Base-by-base conservation (phyloP, 805 yeast genomes). In the Starmerella kuoi region DNA sequence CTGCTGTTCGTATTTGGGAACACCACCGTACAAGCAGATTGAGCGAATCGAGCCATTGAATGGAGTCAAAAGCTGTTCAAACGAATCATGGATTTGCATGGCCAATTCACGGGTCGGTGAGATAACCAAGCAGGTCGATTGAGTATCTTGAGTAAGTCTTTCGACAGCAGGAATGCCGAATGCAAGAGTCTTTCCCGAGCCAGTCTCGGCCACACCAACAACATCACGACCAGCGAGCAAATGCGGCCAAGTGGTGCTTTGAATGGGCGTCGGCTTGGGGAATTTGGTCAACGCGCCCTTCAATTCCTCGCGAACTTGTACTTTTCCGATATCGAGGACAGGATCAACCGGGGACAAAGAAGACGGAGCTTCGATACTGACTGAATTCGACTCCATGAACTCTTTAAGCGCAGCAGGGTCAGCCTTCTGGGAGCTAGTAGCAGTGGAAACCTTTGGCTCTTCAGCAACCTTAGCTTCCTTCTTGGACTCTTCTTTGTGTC, bases 81-180 rank as follows among this genome's bases (percentile, higher is more conserved):
- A 91, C 64, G 91, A 97, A 47, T 88, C 74, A 3, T 96, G 97
- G 49, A 77, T 91, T 65, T 91, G 99, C 49, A 88, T 74, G 2
- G 98, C 98, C 56, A 91, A 73, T 64, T 91, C 99, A 70, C 99
- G 79, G 8, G 99, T 91, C 44, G 99, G 99, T 2, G 96, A 86
- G 35, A 91, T 77, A 44, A 83, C 83, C 44, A 91, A 70, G 3
- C 86, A 94, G 55, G 76, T 75, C 42, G 82, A 69, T 20, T 48
- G 50, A 12, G 31, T n/a, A 5, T 41, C 27, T n/a, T 66, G 57
- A 31, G 76, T 55, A 44, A 88, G 65, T 48, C 77, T 76, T 56
- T 84, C 70, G 40, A 88, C 72, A n/a, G 96, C 95, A 37, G 99
- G 98, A 25, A 91, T 91, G 60, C 95, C 95, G 60, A 88, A 91